Base-by-base conservation (phyloP, 495 filamentous ascomycete genomes). In the Aspergillus baeticus region DNA sequence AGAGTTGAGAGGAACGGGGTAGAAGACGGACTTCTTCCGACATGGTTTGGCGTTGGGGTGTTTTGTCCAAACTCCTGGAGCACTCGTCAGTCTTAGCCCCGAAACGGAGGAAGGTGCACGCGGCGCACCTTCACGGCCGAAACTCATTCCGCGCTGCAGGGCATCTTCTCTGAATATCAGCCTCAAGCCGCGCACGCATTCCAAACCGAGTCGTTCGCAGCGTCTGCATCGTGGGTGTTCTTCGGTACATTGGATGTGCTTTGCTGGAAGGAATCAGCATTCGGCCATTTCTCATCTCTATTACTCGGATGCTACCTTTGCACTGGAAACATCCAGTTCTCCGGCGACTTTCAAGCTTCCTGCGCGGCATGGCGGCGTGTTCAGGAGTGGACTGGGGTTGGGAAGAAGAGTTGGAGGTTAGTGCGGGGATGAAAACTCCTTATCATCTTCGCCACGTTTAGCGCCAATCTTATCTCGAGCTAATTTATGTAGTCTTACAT, bases 181-280 rank as follows among this genome's bases (percentile, higher is more conserved):
- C 22, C 43, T 58, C n/a, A 64, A 35, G 21, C 58, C 58, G 4
- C 58, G 54, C 18, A 26, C 44, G 34, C 62, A 64, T 18, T 51
- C 21, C 34, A 58, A 35, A 33, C 34, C 41, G 6, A 55, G 43
- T 6, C 49, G 18, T 46, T 58, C 44, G 43, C 62, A 64, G n/a
- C 58, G 54, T 6, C 37, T 46, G 39, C 62, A 64, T 10, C 37
- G 41, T 2, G 62, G 62, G 29, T 37, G 22, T 38, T 64, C 62
- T 26, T 64, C 62, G 17, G 62, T 61, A 34, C 62, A 64, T 34
- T 52, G 62, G 31, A 64, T 55, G 42, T 64, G 62, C 23, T 58
- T 58, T 2, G 38, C 62, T 64, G 17, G 20, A 31, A 11, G 14
- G 7, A 5, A 2, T 29, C 11, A 51, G 17, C 35, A 18, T 20